Percentiles rank a stretch among this genome's conserved stretches.
Evolutionary conservation across 1,139 yeast species (phyloP).

Genomic region (Arxiozyma heterogenica): DNA sequence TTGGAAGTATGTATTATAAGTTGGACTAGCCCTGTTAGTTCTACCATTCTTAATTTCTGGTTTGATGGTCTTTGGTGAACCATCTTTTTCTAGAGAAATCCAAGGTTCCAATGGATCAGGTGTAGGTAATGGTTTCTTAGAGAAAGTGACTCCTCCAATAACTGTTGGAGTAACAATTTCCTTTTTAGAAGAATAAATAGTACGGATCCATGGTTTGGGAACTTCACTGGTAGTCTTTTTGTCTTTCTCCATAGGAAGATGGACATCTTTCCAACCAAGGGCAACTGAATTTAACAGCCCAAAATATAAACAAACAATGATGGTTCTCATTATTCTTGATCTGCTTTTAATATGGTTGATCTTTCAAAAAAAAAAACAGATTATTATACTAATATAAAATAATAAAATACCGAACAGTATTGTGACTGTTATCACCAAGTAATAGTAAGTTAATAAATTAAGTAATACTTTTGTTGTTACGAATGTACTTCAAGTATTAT

Average conservation of each 20-base stretch:
- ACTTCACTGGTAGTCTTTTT: conserved; percentile 31
- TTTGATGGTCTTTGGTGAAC: conserved; percentile 67
- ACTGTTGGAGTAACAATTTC: conserved; percentile 77
- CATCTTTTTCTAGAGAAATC: conserved; percentile 68
- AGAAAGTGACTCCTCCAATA: conserved; percentile 71
- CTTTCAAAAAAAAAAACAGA: not conserved
- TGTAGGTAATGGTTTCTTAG: conserved; percentile 54
- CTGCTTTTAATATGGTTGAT: not conserved
- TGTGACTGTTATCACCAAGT: not conserved
- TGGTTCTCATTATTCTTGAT: not conserved
- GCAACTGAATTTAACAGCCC: conserved; percentile 1
- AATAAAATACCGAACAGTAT: not conserved
- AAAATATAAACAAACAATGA: not conserved
- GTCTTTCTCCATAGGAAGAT: conserved; percentile 23
- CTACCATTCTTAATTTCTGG: conserved; percentile 69
- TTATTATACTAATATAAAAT: no score
- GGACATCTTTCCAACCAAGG: conserved; percentile 21
- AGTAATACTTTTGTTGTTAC: not conserved
- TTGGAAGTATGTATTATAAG: conserved; percentile 68
- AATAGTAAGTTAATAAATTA: no score
- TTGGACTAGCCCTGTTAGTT: conserved; percentile 58
- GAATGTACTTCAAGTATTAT: not conserved
- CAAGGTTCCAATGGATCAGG: conserved; percentile 71
- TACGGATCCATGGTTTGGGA: conserved; percentile 66
- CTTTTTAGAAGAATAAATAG: conserved; percentile 45